Percentiles rank a stretch among this genome's conserved stretches.
Evolutionary conservation across 2,329 filamentous ascomycete genomes (phyloP).

Genomic region (Cercospora sp.): DNA sequence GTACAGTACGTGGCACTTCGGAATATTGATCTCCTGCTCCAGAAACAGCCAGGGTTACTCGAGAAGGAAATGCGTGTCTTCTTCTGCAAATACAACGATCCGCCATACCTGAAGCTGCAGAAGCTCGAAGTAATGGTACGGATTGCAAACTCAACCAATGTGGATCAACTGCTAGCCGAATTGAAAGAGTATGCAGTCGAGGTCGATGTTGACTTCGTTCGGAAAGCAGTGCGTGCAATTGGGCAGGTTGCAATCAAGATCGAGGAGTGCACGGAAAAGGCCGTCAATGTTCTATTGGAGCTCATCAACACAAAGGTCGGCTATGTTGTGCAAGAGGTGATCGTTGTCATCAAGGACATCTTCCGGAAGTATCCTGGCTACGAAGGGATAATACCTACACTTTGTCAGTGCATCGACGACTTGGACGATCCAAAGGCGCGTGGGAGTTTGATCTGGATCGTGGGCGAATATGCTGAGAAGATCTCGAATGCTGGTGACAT

Average conservation of each 20-base stretch:
- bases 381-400: slow-evolving; percentile 93
- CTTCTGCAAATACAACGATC: slow-evolving; percentile 99
- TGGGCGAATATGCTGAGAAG: slow-evolving; percentile 98
- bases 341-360: slow-evolving; percentile 99
- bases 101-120: slow-evolving; percentile 93
- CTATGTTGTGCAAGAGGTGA: slow-evolving; percentile 96
- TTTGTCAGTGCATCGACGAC: slow-evolving; percentile 96
- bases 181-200: slow-evolving; percentile 96
- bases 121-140: slow-evolving; percentile 99
- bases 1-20: slow-evolving; percentile 95
- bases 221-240: slow-evolving; percentile 90
- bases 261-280: slow-evolving; percentile 89
- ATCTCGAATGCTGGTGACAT: slow-evolving; percentile 99
- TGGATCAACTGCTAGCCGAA: slow-evolving; percentile 90
- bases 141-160: slow-evolving; percentile 96
- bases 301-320: slow-evolving; percentile 97
- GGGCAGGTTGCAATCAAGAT: slow-evolving; percentile 99
- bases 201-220: slow-evolving; percentile 98
- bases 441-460: slow-evolving; percentile 95
- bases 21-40: slow-evolving; percentile 93
- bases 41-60: slow-evolving; percentile 93
- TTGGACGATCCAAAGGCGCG: slow-evolving; percentile 90
- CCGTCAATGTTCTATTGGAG: slow-evolving; percentile 89
- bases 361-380: slow-evolving; percentile 97
- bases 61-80: slow-evolving; percentile 98